A percentile compares a stretch with the other conserved stretches of the same genome.
Evolutionary conservation across 768 basidiomycete genomes (phyloP).

Genomic region (Tulasnella sp.): DNA sequence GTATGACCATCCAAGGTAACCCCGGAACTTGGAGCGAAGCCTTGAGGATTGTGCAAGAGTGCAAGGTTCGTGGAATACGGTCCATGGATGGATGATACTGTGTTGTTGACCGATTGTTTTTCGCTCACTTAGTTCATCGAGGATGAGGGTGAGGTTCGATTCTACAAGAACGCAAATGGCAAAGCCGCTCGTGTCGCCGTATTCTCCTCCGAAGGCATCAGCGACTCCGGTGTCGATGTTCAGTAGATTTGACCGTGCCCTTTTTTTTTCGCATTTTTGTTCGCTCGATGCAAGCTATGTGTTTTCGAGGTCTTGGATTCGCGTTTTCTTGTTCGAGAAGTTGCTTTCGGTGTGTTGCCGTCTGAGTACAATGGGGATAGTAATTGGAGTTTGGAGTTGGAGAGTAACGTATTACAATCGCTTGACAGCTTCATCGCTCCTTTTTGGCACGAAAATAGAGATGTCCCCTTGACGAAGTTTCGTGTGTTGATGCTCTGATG

Average conservation of each 20-base stretch:
- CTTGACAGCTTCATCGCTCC: too few species aligned
- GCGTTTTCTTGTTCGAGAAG: too few species aligned
- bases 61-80: conserved; percentile 41
- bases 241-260: too few species aligned
- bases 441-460: too few species aligned
- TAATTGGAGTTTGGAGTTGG: too few species aligned
- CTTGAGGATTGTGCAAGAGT: conserved; percentile 62
- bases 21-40: conserved; percentile 73
- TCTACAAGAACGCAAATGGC: conserved; percentile 82
- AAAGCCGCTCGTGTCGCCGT: conserved; percentile 59
- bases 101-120: neutral
- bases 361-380: too few species aligned
- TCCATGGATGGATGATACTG: neutral
- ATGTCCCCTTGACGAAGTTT: too few species aligned
- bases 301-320: too few species aligned
- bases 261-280: neutral
- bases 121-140: conserved; percentile 59
- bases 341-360: too few species aligned
- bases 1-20: conserved; percentile 54
- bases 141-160: conserved; percentile 81
- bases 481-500: too few species aligned
- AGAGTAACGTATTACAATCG: too few species aligned
- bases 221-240: conserved; percentile 59
- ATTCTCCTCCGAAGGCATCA: conserved; percentile 45
- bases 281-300: too few species aligned